Evolutionary conservation across 2,329 filamentous ascomycete genomes (phyloP).

Genomic region (Trichoderma guizhouense): DNA sequence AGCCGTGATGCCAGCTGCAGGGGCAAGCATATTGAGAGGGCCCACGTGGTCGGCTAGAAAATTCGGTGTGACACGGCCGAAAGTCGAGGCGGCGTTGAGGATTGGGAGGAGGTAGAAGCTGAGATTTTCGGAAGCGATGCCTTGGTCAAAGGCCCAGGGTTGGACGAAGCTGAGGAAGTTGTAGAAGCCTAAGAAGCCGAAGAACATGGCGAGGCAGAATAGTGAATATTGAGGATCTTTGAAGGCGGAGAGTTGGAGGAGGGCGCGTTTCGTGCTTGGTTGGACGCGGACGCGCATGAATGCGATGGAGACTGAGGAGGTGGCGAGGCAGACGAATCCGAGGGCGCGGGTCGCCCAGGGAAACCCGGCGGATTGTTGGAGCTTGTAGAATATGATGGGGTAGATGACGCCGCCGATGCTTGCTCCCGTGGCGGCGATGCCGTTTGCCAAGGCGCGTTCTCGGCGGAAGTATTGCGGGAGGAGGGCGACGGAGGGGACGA

Average conservation of each 20-base stretch:
- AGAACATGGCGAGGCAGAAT: no score
- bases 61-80: conserved; percentile 45
- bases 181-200: no score
- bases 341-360: background rate
- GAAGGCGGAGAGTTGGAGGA: no score
- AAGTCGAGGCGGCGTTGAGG: conserved; percentile 45
- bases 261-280: no score
- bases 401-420: background rate
- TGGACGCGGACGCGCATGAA: no score
- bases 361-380: background rate
- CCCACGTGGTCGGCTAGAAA: conserved; percentile 28
- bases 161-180: no score
- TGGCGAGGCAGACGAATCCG: background rate
- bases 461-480: background rate
- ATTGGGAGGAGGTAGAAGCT: conserved; percentile 43
- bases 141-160: no score
- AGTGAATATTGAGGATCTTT: no score
- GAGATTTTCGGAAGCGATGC: background rate
- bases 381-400: background rate
- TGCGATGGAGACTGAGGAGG: no score
- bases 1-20: background rate
- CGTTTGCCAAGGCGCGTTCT: background rate
- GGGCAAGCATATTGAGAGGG: background rate
- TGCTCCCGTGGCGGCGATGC: background rate
- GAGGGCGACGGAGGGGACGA: background rate